Conservation (phyloP, 192 early-diverging fungal species). For the Entrophospora sp. region DNA sequence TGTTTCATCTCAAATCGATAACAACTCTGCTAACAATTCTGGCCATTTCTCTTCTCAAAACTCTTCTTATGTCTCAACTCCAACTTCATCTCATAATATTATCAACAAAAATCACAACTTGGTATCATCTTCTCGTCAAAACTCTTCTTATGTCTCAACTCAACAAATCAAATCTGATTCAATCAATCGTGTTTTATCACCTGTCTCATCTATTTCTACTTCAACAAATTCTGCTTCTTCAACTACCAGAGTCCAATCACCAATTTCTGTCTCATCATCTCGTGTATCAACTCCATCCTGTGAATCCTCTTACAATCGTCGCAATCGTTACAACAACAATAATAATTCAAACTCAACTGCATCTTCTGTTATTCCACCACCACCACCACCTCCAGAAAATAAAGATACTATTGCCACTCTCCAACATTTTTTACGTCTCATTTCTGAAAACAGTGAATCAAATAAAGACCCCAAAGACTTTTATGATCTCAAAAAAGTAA, state of each 20-base stretch:
- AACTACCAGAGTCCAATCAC: background rate
- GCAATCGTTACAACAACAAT: background rate
- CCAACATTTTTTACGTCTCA: slow-evolving; percentile 13
- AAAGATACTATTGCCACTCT: background rate
- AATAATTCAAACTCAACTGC: background rate
- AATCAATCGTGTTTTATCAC: background rate
- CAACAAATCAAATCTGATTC: background rate
- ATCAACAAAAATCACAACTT: too few species aligned
- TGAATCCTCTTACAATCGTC: background rate
- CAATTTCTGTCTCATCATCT: background rate
- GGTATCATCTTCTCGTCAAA: too few species aligned
- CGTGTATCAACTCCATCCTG: slow-evolving; percentile 2
- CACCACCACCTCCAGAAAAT: background rate
- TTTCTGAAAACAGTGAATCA: background rate
- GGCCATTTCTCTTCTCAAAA: too few species aligned
- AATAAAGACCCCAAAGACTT: background rate
- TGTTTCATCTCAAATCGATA: too few species aligned
- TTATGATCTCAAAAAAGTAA: slow-evolving; percentile 16
- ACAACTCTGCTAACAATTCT: too few species aligned
- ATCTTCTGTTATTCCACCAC: background rate
- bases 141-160: background rate
- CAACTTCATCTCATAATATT: too few species aligned
- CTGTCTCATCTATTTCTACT: background rate
- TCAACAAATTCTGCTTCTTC: background rate
- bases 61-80: too few species aligned